phyloP scores from a whole-genome alignment of 352 stramenopile species.

The Albugo laibachii region DNA sequence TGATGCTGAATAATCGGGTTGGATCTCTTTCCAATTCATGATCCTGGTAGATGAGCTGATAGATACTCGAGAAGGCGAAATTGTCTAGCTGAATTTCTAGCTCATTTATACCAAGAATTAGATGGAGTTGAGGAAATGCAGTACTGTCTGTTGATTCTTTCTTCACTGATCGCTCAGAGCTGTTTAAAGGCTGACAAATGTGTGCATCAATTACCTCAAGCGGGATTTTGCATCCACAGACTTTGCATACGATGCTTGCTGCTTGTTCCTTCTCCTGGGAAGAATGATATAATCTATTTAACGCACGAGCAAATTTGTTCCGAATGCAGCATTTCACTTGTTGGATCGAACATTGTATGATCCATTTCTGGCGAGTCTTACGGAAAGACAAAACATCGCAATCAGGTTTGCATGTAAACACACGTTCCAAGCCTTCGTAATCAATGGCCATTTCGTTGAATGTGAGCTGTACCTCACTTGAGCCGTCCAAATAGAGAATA shows the following conservation, averaged over 20 bases:
- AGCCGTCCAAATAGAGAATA: constrained; percentile 21
- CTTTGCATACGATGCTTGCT: constrained; percentile 30
- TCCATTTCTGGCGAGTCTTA: constrained; percentile 14
- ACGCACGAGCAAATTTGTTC: constrained; percentile 18
- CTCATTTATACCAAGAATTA: constrained; percentile 24
- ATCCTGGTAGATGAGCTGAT: constrained; percentile 11
- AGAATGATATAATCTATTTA: constrained; percentile 33
- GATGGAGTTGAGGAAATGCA: constrained; percentile 12
- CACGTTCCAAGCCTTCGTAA: constrained; percentile 19
- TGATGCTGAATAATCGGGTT: not conserved
- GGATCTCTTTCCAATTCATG: constrained; percentile 4
- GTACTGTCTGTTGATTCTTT: constrained; percentile 9
- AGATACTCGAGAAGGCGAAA: constrained; percentile 12
- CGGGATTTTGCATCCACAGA: constrained; percentile 30
- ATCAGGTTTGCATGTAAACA: constrained; percentile 30
- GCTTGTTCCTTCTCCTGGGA: constrained; percentile 30
- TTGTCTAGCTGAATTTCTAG: constrained; percentile 27
- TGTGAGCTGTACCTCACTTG: constrained; percentile 27
- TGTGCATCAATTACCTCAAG: constrained; percentile 34
- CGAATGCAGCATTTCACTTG: constrained; percentile 21
- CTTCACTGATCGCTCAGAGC: not conserved
- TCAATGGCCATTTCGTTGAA: constrained; percentile 20
- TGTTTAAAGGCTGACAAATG: constrained; percentile 10
- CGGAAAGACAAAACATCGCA: constrained; percentile 29
- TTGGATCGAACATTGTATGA: constrained; percentile 32